Evolutionary conservation across 2,329 filamentous ascomycete species (phyloP).

Genomic region (Zasmidium citrigriseum): DNA sequence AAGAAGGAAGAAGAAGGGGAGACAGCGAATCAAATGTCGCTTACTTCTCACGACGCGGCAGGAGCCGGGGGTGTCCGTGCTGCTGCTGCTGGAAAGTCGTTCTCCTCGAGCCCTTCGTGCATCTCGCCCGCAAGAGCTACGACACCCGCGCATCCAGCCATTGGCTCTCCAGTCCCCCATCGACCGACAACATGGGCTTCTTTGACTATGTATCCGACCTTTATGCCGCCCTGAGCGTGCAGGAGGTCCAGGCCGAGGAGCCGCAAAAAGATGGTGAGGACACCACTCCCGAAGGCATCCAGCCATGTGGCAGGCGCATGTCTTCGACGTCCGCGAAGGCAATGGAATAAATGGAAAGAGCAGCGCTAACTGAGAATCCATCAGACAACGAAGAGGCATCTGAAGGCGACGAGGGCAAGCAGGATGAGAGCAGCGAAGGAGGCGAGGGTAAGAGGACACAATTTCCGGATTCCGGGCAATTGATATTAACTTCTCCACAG

Average conservation of each 20-base stretch:
- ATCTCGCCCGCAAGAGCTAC: conserved; percentile 1
- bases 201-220: conserved; percentile 65
- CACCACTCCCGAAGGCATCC: not conserved
- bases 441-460: conserved; percentile 39
- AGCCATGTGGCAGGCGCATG: no score
- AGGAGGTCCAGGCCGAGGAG: conserved; percentile 63
- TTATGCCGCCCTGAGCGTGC: conserved; percentile 65
- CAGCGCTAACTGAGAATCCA: no score
- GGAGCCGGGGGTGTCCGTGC: no score
- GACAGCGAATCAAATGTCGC: no score
- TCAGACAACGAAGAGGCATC: conserved; percentile 33
- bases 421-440: conserved; percentile 38
- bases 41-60: no score
- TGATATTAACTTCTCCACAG: conserved; percentile 24
- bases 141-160: conserved; percentile 21
- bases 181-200: conserved; percentile 57
- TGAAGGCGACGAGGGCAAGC: conserved; percentile 41
- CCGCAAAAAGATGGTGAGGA: conserved; percentile 47
- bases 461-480: not conserved
- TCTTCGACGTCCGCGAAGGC: conserved; percentile 8
- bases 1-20: no score
- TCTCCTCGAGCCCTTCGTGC: no score
- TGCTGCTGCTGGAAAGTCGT: no score
- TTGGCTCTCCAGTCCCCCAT: conserved; percentile 23
- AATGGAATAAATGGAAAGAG: conserved; percentile 5